Conservation (phyloP, 352 stramenopile species). For the Phytophthora cactorum region DNA sequence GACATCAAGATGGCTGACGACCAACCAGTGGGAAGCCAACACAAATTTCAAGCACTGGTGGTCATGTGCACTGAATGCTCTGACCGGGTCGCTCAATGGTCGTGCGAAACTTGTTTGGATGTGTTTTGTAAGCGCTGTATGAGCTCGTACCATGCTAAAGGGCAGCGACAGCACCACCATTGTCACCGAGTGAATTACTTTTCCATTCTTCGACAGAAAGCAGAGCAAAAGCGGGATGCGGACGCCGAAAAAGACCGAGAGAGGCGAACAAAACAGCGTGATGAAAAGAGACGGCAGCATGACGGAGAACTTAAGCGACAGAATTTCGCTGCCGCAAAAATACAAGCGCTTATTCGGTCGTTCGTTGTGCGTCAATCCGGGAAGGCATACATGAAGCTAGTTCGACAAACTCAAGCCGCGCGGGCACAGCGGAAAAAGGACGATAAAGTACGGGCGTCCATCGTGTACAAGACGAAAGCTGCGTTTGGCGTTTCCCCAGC, state of each 20-base stretch:
- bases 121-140: conserved; percentile 78
- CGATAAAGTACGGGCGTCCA: conserved; percentile 39
- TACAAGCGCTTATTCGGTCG: conserved; percentile 47
- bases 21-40: conserved; percentile 9
- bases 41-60: conserved; percentile 57
- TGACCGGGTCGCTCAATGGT: conserved; percentile 65
- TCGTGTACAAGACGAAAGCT: conserved; percentile 50
- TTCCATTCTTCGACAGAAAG: conserved; percentile 61
- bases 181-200: conserved; percentile 73
- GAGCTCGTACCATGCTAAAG: conserved; percentile 57
- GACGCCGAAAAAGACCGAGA: conserved; percentile 48
- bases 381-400: conserved; percentile 57
- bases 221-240: conserved; percentile 39
- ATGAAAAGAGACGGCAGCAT: conserved; percentile 30
- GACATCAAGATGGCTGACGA: not conserved
- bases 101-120: conserved; percentile 65
- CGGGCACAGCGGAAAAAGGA: conserved; percentile 53
- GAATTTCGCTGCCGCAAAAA: conserved; percentile 44
- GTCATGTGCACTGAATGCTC: conserved; percentile 75
- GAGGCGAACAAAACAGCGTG: conserved; percentile 27
- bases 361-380: conserved; percentile 43
- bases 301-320: conserved; percentile 26
- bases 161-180: conserved; percentile 59
- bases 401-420: conserved; percentile 54
- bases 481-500: conserved; percentile 44